Evolutionary conservation across 495 filamentous ascomycete species (phyloP), one percentile per base, ranked within the genome.

Genomic region (Aspergillus nanangensis): DNA sequence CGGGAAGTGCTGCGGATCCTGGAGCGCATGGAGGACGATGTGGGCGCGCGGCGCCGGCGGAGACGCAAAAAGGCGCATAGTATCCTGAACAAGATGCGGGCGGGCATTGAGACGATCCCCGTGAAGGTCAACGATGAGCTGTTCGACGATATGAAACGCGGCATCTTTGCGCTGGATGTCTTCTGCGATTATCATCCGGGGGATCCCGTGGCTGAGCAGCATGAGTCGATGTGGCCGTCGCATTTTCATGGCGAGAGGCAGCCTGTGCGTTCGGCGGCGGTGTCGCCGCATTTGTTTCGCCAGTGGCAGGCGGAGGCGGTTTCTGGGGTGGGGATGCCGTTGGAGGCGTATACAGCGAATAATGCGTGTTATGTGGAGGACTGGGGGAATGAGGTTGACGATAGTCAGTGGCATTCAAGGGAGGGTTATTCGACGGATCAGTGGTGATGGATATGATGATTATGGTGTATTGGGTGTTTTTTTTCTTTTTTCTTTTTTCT

Each of bases 101-200:
- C 27, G 24, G 45, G 35, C 21, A 48, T 62, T 24, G 53, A 59
- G 38, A 41, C 40, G 2, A 57, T 62, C 15, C 59, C 56, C 1
- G 45, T 62, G 10, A 51, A 47, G 20, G 53, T 62, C 10, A 45
- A 32, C 38, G 44, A 62, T 15, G 51, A 56, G 8, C 44, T 58
- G 7, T 53, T 53, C 27, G 48, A 51, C 13, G 55, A 59, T 14
- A 44, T 62, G 47, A 62, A 62, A 41, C 55, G 59, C 9, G 53
- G 52, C 2, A 36, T 62, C 8, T 62, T 62, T 36, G 50, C 45
- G 9, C 38, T 62, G 13, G 53, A 59, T 35, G 41, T 51, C 21
- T 47, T 42, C 13, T 52, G 59, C 33, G 55, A 62, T 23, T 62
- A 62, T 35, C 51, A 62, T 22, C 55, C 55, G 0, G 59, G 53